Percentiles rank a stretch among this genome's conserved stretches.
Evolutionary conservation across 1,284 basidiomycete genomes (phyloP).

Genomic region (Naganishia cerealis): DNA sequence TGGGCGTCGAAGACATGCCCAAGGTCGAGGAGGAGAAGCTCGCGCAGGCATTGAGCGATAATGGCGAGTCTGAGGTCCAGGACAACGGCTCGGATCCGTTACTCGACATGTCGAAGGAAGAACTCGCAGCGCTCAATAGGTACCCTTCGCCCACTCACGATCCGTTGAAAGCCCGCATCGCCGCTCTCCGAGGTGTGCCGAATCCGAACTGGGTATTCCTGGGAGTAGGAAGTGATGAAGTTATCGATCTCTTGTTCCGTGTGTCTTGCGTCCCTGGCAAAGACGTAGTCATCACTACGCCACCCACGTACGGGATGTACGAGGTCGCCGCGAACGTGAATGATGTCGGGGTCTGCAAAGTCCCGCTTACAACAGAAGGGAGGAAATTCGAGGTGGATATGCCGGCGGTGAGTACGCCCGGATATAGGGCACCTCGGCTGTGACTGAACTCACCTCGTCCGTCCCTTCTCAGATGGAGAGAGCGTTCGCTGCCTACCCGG

Average conservation of each 20-base stretch:
- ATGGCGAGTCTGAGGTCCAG: neutral
- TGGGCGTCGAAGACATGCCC: conserved; percentile 20
- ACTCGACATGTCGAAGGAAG: conserved; percentile 44
- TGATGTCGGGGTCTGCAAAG: conserved; percentile 80
- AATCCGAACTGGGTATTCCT: conserved; percentile 77
- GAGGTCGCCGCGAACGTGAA: conserved; percentile 91
- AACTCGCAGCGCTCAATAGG: conserved; percentile 52
- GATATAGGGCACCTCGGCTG: conserved; percentile 14
- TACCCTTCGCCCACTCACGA: conserved; percentile 58
- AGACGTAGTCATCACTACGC: conserved; percentile 81
- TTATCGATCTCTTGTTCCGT: conserved; percentile 91
- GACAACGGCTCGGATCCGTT: conserved; percentile 36
- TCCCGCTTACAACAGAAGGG: conserved; percentile 70
- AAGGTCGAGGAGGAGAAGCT: conserved; percentile 21
- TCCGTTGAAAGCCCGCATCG: conserved; percentile 74
- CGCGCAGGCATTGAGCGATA: neutral
- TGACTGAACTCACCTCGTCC: neutral
- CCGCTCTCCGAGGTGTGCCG: conserved; percentile 67
- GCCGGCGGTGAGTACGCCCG: conserved; percentile 63
- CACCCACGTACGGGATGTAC: conserved; percentile 99
- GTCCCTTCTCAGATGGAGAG: conserved; percentile 65
- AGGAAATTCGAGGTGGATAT: conserved; percentile 77
- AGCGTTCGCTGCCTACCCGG: conserved; percentile 65
- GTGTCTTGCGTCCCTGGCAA: conserved; percentile 78
- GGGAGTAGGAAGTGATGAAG: conserved; percentile 95